These are phyloP conservation scores for Fusarium metavorans DNA, from an alignment of 2,329 filamentous ascomycete species.

Conservation along the genomic window DNA sequence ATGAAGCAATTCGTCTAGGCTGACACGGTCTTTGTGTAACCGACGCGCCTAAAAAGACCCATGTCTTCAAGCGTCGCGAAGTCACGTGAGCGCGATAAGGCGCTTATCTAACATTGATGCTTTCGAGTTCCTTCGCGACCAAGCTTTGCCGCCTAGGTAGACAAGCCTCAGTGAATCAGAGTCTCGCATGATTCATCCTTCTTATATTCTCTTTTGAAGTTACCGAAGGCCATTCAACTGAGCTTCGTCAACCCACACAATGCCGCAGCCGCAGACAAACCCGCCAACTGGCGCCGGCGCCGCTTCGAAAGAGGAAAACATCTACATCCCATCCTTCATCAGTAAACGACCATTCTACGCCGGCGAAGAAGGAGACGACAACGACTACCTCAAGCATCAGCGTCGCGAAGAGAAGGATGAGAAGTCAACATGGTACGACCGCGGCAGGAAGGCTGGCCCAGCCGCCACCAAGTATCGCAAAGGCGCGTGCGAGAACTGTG, in stretches of 20 bases:
- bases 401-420: slow-evolving; percentile 73
- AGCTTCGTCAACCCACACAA: not conserved
- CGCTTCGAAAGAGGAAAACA: slow-evolving; percentile 87
- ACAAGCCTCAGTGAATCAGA: not conserved
- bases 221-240: not conserved
- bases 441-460: slow-evolving; percentile 84
- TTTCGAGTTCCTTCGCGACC: not conserved
- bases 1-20: not conserved
- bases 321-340: slow-evolving; percentile 98
- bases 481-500: slow-evolving; percentile 98
- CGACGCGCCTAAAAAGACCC: slow-evolving; percentile 16
- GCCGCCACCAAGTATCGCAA: slow-evolving; percentile 97
- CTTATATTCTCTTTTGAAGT: not conserved
- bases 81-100: slow-evolving; percentile 36
- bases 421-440: slow-evolving; percentile 91
- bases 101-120: slow-evolving; percentile 28
- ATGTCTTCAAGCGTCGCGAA: slow-evolving; percentile 4
- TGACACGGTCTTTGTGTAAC: slow-evolving; percentile 6
- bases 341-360: slow-evolving; percentile 98
- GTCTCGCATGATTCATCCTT: not conserved
- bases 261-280: slow-evolving; percentile 49
- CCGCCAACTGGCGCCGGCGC: slow-evolving; percentile 52
- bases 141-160: not conserved
- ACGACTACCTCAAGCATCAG: slow-evolving; percentile 97
- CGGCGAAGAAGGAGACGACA: slow-evolving; percentile 78